phyloP scores from a whole-genome alignment of 768 basidiomycete genomes.

The Kwoniella bestiolae region DNA sequence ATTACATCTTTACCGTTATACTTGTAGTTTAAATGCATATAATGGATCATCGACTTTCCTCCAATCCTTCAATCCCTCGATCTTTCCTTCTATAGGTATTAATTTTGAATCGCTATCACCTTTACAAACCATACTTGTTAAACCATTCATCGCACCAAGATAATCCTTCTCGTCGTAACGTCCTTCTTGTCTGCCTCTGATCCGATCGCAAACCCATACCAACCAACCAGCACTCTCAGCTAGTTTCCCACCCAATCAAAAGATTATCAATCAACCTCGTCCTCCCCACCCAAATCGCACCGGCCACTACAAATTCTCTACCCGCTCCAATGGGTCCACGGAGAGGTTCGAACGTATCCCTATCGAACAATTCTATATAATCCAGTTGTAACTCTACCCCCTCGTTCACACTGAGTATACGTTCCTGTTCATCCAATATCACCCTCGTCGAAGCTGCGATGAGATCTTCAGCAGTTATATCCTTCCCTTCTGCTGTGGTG shows the following conservation, averaged over 20 bases:
- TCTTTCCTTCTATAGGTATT: too few species aligned
- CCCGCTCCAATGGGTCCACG: slow-evolving; percentile 54
- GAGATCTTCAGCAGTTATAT: slow-evolving; percentile 43
- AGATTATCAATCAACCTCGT: slow-evolving; percentile 94
- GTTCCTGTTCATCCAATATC: slow-evolving; percentile 34
- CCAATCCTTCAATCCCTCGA: too few species aligned
- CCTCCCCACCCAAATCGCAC: slow-evolving; percentile 80
- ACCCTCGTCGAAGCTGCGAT: slow-evolving; percentile 27
- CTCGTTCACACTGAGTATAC: slow-evolving; percentile 16
- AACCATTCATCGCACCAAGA: too few species aligned
- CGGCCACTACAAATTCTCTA: slow-evolving; percentile 74
- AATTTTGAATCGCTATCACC: too few species aligned
- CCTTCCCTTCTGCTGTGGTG: not conserved
- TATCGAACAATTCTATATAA: slow-evolving; percentile 87
- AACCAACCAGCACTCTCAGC: too few species aligned
- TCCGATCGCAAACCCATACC: too few species aligned
- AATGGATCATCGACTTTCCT: too few species aligned
- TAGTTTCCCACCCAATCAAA: slow-evolving; percentile 64
- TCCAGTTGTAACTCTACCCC: slow-evolving; percentile 70
- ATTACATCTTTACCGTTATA: too few species aligned
- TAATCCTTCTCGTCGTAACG: too few species aligned
- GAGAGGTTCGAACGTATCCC: slow-evolving; percentile 72
- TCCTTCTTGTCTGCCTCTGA: too few species aligned
- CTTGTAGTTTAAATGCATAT: too few species aligned
- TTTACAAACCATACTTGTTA: too few species aligned